Evolutionary conservation across 352 stramenopile genomes (phyloP).

Genomic region (Blastocystis sp.): DNA sequence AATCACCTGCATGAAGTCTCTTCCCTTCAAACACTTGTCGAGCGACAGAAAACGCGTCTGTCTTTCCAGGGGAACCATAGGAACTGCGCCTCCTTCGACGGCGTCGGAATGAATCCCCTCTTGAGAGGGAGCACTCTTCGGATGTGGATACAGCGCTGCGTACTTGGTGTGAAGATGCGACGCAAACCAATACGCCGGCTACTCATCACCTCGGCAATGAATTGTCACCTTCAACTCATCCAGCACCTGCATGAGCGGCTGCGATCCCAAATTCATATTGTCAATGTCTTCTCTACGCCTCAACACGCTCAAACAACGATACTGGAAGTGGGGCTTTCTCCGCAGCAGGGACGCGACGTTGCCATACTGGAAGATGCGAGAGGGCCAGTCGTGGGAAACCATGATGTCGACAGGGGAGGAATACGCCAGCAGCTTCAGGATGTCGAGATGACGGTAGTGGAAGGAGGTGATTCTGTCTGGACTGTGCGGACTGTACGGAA

Average conservation of each 20-base stretch:
- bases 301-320: neutral
- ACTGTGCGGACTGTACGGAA: conserved; percentile 77
- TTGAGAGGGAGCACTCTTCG: too few species aligned
- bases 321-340: conserved; percentile 90
- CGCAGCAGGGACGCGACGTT: conserved; percentile 86
- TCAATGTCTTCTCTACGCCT: conserved; percentile 85
- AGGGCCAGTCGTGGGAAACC: conserved; percentile 97
- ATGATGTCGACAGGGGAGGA: conserved; percentile 84
- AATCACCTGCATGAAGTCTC: conserved; percentile 92
- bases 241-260: conserved; percentile 88
- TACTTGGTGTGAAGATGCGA: conserved; percentile 98
- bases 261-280: conserved; percentile 89
- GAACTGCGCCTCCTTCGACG: neutral
- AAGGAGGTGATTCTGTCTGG: neutral
- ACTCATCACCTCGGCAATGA: neutral
- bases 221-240: conserved; percentile 81
- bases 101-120: too few species aligned
- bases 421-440: conserved; percentile 46
- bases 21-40: conserved; percentile 96
- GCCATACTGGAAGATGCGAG: conserved; percentile 92
- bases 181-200: conserved; percentile 92
- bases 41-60: conserved; percentile 93
- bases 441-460: conserved; percentile 49
- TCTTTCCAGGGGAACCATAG: neutral
- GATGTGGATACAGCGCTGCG: conserved; percentile 89